Conservation (phyloP, 441 rosid genomes). For the Erodium moschatum region DNA sequence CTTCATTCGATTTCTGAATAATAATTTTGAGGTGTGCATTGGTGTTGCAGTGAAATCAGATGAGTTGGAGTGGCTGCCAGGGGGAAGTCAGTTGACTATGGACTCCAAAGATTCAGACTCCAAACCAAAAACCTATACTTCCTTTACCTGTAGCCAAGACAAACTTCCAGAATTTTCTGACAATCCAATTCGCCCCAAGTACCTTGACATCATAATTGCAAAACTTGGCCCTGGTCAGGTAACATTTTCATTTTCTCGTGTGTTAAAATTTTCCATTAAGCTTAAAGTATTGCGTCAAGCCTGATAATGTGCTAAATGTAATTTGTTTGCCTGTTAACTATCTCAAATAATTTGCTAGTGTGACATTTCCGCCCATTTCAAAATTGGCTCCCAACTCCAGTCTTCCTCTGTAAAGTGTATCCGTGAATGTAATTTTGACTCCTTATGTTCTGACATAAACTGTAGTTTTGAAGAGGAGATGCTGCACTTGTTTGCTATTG, state of each 20-base stretch:
- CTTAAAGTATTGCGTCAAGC: background rate
- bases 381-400: background rate
- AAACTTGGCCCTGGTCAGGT: conserved; percentile 90
- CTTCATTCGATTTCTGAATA: conserved; percentile 3
- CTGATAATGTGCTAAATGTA: background rate
- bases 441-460: background rate
- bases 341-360: background rate
- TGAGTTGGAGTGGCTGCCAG: conserved; percentile 70
- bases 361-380: background rate
- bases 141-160: conserved; percentile 62
- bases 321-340: background rate
- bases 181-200: conserved; percentile 44
- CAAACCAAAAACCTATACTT: conserved; percentile 64
- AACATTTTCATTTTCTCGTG: conserved; percentile 15
- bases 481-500: background rate
- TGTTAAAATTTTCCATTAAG: background rate
- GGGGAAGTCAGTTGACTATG: conserved; percentile 69
- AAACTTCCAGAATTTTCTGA: conserved; percentile 43
- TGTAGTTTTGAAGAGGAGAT: background rate
- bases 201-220: conserved; percentile 53
- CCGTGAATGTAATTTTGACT: background rate
- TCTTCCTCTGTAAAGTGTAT: background rate
- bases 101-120: conserved; percentile 34
- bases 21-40: conserved; percentile 13
- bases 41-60: conserved; percentile 51